Percentiles rank a stretch among this genome's conserved stretches.
Conservation (phyloP, 208 protist species). For the Crithidia brevicula region DNA sequence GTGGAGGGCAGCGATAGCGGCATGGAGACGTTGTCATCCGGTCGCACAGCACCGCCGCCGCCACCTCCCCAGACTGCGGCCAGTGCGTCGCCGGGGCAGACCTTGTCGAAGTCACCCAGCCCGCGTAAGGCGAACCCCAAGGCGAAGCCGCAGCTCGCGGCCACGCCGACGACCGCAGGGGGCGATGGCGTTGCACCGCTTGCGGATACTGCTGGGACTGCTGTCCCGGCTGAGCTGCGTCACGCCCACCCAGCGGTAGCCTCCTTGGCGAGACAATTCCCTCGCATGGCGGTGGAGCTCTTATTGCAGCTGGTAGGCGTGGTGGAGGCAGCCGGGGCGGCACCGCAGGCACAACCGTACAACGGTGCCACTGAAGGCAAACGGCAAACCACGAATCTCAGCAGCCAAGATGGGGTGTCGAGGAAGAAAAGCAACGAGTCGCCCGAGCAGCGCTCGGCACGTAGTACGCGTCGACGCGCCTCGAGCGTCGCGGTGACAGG, state of each 20-base stretch:
- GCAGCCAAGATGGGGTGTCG: not conserved
- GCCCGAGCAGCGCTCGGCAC: not conserved
- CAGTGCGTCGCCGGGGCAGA: too few species aligned
- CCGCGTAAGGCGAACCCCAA: not conserved
- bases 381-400: not conserved
- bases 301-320: slow-evolving; percentile 14
- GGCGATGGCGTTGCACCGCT: not conserved
- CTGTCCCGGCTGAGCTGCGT: not conserved
- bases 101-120: not conserved
- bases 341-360: slow-evolving; percentile 6
- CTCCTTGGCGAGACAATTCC: slow-evolving; percentile 34
- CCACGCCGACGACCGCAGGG: not conserved
- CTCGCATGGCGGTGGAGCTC: slow-evolving; percentile 29
- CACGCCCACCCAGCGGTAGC: slow-evolving; percentile 37
- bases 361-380: not conserved
- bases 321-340: slow-evolving; percentile 17
- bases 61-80: not conserved
- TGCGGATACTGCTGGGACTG: not conserved
- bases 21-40: not conserved
- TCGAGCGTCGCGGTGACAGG: not conserved
- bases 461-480: not conserved
- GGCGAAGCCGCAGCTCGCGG: too few species aligned
- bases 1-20: not conserved
- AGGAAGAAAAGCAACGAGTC: slow-evolving; percentile 4
- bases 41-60: not conserved